Base-by-base conservation (phyloP, 2,329 filamentous ascomycete genomes). In the Arthrobotrys sphaeroides region DNA sequence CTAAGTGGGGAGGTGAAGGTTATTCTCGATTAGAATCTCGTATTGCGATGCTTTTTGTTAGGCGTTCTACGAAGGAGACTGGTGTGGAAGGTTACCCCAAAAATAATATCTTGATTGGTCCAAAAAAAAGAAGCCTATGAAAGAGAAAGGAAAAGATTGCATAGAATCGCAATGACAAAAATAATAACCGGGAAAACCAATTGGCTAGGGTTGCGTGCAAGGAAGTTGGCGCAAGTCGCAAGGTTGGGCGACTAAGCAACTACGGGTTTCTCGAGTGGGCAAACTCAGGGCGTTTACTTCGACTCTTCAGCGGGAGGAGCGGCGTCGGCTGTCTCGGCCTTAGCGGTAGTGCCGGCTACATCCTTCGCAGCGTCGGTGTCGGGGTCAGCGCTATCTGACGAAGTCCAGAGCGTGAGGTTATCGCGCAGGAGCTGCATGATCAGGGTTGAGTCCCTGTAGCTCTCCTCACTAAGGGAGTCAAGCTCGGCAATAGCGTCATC, bases 401-500 rank as follows among this genome's bases (percentile, higher is more conserved):
- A 80, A 51, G 79, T 80, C 79, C 79, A 80, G 53, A 80, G 77
- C 24, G 79, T 80, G 47, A 97, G 84, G 89, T 97, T 97, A 87
- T 97, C 94, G 83, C 94, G 91, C 83, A 97, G 90, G 78, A 97
- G 91, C 88, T 97, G 94, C 94, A 97, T 97, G 86, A 97, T 97
- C 82, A 97, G 90, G 78, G 94, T 97, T 51, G 93, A 96, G 87
- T 97, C 94, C 90, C 96, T 96, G 91, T 97, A 97, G 89, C 92
- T 96, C 88, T 97, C 94, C 89, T 97, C 94, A 84, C 92, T 96
- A 80, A 97, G 87, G 80, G 94, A 97, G 84, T 97, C 94, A 80
- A 97, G 92, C 88, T 97, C 93, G 93, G 94, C 94, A 88, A 97
- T 97, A 80, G 94, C 94, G 85, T 98, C 94, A 82, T 96, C 93